Evolutionary conservation across 192 early-diverging fungal genomes (phyloP), one percentile per base, ranked within the genome.

Genomic region (Radiomyces spectabilis): DNA sequence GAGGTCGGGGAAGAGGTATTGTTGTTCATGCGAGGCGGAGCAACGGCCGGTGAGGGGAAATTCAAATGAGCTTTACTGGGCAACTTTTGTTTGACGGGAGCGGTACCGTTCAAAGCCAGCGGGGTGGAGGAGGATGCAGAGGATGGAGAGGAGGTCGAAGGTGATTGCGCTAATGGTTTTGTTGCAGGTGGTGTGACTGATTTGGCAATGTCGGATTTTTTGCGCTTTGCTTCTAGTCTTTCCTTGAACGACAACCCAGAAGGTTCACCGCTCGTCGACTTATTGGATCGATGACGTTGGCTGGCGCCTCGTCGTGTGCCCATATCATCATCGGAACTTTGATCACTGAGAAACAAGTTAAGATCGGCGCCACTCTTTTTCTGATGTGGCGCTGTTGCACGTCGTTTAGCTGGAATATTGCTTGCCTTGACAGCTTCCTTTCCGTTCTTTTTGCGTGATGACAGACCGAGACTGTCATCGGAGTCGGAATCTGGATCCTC

Each of bases 31-130:
- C n/a, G n/a, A n/a, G n/a, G n/a, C n/a, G n/a, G n/a, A n/a, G n/a
- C n/a, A n/a, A n/a, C n/a, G n/a, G n/a, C n/a, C n/a, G n/a, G n/a
- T 21, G 6, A 6, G 15, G 33, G 0, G 32, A 16, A 40, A 21
- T 3, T 19, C n/a, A 62, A 24, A 49, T 62, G 60, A 10, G 60
- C 39, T 48, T 46, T 62, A 31, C 49, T 62, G 45, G 60, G 60
- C 39, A 62, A 38, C 33, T 62, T 62, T 24, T 62, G 60, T 30
- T 62, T 62, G 10, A 35, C 21, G 3, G 21, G 3, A 21, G 35
- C 51, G 39, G 21, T 53, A 12, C 9, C 15, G n/a, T 19, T 22
- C 24, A 29, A 9, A 25, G 9, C 10, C 9, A 26, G 21, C 8
- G 41, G 18, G 8, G 41, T 18, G 33, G 49, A 31, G 13, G 29